Conservation (phyloP, 192 early-diverging fungal genomes). For the Umbelopsis vinacea region DNA sequence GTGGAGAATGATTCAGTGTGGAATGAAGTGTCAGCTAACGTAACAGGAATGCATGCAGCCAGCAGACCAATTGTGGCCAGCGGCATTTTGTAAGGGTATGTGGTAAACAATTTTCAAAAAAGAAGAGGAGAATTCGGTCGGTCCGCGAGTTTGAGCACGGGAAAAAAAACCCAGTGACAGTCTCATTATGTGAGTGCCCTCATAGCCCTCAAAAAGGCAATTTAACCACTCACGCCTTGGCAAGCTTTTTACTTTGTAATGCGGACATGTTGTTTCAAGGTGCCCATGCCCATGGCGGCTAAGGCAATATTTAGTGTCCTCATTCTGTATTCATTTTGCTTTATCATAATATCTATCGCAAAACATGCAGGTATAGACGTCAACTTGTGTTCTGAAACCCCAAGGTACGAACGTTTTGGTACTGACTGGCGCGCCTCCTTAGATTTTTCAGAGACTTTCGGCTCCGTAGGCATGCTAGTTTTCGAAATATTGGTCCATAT, state of each 20-base stretch:
- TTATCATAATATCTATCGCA: constrained; percentile 12
- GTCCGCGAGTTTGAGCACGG: background rate
- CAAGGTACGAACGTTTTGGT: background rate
- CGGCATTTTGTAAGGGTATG: background rate
- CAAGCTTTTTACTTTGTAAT: background rate
- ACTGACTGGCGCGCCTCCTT: background rate
- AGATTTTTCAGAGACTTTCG: constrained; percentile 29
- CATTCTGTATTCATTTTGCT: constrained; percentile 7
- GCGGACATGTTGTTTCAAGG: constrained; percentile 14
- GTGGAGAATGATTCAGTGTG: constrained; percentile 17
- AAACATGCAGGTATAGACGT: constrained; percentile 8
- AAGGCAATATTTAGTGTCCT: background rate
- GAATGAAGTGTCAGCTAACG: background rate
- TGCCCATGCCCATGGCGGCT: constrained; percentile 2
- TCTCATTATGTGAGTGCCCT: background rate
- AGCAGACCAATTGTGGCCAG: constrained; percentile 13
- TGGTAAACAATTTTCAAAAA: background rate
- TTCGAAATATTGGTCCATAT: constrained; percentile 25
- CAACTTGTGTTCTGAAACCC: too few species aligned
- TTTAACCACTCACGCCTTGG: background rate
- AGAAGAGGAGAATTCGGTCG: background rate
- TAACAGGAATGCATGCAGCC: constrained; percentile 1
- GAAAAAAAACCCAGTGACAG: background rate
- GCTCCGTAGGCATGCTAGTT: constrained; percentile 26
- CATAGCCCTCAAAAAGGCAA: constrained; percentile 3